Evolutionary conservation across 139 green algal species (phyloP), one percentile per base, ranked within the genome.

Genomic region (Chlorella vulgaris): DNA sequence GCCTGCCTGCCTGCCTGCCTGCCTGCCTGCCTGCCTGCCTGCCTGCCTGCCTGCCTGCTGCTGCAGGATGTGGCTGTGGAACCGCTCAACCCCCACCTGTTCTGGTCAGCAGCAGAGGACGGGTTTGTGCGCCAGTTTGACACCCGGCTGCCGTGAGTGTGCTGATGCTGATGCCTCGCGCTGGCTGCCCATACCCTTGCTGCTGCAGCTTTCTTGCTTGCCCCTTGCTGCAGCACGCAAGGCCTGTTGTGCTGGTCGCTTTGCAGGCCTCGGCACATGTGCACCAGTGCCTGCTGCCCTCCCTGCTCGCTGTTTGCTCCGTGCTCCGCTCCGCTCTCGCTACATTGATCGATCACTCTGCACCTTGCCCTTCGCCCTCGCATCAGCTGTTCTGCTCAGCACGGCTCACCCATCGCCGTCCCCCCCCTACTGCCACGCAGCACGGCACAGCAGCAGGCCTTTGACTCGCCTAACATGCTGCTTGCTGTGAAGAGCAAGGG

Each of bases 21-120:
- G n/a, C n/a, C n/a, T n/a, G n/a, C n/a, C n/a, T n/a, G n/a, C n/a
- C n/a, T n/a, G n/a, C n/a, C n/a, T n/a, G n/a, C n/a, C n/a, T n/a
- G n/a, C n/a, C n/a, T n/a, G n/a, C n/a, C n/a, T n/a, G n/a, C n/a
- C n/a, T n/a, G n/a, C n/a, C n/a, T n/a, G n/a, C n/a, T n/a, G 3
- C 29, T 35, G 69, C 88, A 96, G 92, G 90, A 92, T 8, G 92
- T 98, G 38, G 90, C 93, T 35, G 88, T 96, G 66, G 92, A 91
- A 61, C 87, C 90, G 1, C 29, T 81, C 6, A 93, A 96, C 69
- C 92, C 95, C 2, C 86, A 94, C 80, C 84, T 94, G 43, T 98
- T 98, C 84, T 98, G 93, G 93, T 95, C 90, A 5, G 93, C 84
- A 8, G 81, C 80, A 7, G 94, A 98, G 81, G 95, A 98, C 76